Base-by-base conservation (phyloP, 129 eudicot genomes). In the Silybum marianum region DNA sequence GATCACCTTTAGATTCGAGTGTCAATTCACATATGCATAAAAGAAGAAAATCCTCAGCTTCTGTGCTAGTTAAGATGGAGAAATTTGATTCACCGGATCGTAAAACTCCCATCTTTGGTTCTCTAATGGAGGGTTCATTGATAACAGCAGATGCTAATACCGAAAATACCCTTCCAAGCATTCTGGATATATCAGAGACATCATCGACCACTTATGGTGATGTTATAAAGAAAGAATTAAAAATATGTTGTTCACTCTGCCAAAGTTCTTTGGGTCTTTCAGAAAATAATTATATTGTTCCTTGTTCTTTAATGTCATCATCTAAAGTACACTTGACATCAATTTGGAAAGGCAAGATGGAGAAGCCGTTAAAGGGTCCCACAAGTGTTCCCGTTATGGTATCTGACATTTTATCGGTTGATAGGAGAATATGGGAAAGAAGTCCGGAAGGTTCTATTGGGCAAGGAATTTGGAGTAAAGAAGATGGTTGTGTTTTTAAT, bases 401-500 rank as follows among this genome's bases (percentile, higher is more conserved):
- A 75, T 83, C 86, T 51, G 96, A 95, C 44, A 10, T 79, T 32
- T 81, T 82, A 48, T 89, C 86, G 18, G 82, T 95, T 70, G 88
- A 95, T 87, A 72, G 84, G 68, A 88, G 86, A 77, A 78, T 90
- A 18, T 84, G 68, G 82, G 84, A 84, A 44, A 84, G 67, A 77
- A 86, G 78, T 78, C 23, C 46, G 24, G 87, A 82, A 74, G 67
- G 78, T 68, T 65, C 74, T 78, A 78, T 77, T 48, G 95, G 88
- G 38, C 90, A 94, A 79, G 98, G 94, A 78, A 79, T 90, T 71
- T 95, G 98, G 98, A 89, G 96, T 84, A 86, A 87, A 85, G 97
- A 92, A 85, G 98, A 95, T 82, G 98, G 98, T 14, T 95, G 98
- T 89, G 98, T 95, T 22, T 95, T 84, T 82, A 90, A 88, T 66